A percentile compares a stretch with the other conserved stretches of the same genome.
phyloP scores from a whole-genome alignment of 495 filamentous ascomycete species.

The Choiromyces venosus region DNA sequence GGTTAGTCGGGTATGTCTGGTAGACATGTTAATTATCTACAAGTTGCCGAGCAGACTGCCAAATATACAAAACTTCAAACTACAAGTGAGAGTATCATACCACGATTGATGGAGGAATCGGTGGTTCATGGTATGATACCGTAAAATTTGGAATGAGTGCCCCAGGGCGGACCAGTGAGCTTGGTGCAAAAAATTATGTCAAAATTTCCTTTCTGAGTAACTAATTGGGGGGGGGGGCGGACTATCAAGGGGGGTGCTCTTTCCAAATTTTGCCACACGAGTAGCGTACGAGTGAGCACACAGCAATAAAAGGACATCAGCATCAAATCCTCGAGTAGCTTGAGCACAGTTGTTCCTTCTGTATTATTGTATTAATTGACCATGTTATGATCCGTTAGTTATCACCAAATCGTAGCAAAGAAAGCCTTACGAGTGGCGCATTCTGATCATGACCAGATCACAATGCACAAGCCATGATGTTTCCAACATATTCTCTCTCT shows the following conservation, averaged over 20 bases:
- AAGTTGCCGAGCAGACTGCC: background rate
- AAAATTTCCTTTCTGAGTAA: too few species aligned
- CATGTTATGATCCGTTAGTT: background rate
- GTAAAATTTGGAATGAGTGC: too few species aligned
- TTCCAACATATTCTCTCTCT: background rate
- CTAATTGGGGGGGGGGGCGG: too few species aligned
- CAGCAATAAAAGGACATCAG: background rate
- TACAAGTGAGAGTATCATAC: background rate
- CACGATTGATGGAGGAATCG: background rate
- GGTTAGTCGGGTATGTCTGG: background rate
- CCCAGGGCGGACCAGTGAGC: too few species aligned
- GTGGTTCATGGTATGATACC: background rate
- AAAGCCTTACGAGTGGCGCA: background rate
- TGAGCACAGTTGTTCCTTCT: background rate
- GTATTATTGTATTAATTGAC: background rate
- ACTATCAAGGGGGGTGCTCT: too few species aligned
- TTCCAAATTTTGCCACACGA: too few species aligned
- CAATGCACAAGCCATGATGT: background rate
- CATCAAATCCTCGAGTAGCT: background rate
- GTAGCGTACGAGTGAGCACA: background rate
- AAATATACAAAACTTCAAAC: background rate
- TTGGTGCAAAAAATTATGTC: too few species aligned
- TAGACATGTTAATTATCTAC: background rate
- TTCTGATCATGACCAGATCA: background rate
- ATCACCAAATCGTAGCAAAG: background rate